Percentiles rank a stretch among this genome's conserved stretches.
Conservation (phyloP, 2,329 filamentous ascomycete genomes). For the Nakataea oryzae region DNA sequence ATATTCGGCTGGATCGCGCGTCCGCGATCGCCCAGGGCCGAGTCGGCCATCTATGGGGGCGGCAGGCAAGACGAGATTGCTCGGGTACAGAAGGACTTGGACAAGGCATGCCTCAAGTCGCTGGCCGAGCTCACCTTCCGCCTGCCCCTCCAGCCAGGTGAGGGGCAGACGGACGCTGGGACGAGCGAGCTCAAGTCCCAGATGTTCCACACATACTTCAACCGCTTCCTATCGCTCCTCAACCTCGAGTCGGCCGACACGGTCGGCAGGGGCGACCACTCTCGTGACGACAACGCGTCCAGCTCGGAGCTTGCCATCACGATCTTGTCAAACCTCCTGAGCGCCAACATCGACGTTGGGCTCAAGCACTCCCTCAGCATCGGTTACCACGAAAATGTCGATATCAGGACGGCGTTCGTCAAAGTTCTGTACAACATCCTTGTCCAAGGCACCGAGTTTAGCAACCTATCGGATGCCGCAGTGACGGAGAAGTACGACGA, state of each 20-base stretch:
- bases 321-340: conserved; percentile 58
- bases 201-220: conserved; percentile 64
- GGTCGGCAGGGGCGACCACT: conserved; percentile 27
- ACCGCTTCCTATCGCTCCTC: conserved; percentile 55
- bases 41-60: conserved; percentile 25
- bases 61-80: conserved; percentile 44
- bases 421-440: conserved; percentile 62
- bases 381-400: conserved; percentile 59
- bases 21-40: conserved; percentile 39
- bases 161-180: conserved; percentile 54
- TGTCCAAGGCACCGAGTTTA: conserved; percentile 63
- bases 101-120: conserved; percentile 53
- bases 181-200: conserved; percentile 60
- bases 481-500: conserved; percentile 61
- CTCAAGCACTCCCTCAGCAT: conserved; percentile 61
- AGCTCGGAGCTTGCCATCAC: conserved; percentile 55
- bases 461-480: conserved; percentile 54
- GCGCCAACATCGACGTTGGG: conserved; percentile 62
- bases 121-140: conserved; percentile 58
- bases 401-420: conserved; percentile 60
- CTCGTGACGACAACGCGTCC: conserved; percentile 42
- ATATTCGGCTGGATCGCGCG: conserved; percentile 60
- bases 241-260: conserved; percentile 43
- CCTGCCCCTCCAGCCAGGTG: conserved; percentile 53
- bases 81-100: conserved; percentile 53